These are phyloP conservation scores for Aspergillus cavernicola DNA, from an alignment of 495 filamentous ascomycete genomes.

Conservation along the genomic window DNA sequence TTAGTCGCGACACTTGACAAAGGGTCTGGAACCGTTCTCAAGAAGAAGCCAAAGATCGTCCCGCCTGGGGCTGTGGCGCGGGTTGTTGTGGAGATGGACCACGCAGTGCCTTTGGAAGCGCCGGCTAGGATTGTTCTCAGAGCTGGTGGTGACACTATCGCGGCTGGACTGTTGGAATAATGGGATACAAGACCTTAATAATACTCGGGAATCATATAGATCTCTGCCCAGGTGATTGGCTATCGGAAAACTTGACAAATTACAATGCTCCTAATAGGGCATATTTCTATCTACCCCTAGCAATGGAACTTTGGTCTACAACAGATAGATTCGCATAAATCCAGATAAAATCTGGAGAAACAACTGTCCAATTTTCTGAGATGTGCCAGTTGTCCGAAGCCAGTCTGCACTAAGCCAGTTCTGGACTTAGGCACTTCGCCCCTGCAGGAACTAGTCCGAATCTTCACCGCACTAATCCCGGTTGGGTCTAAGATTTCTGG, in stretches of 20 bases:
- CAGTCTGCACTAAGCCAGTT: constrained; percentile 7
- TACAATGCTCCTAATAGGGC: no score
- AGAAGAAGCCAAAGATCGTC: constrained; percentile 82
- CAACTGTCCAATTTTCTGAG: no score
- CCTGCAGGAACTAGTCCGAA: constrained; percentile 6
- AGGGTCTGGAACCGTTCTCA: constrained; percentile 57
- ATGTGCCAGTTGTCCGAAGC: constrained; percentile 3
- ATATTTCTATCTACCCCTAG: no score
- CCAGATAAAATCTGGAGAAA: no score
- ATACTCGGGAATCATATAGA: not conserved
- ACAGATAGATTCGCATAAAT: no score
- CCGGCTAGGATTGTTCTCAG: constrained; percentile 78
- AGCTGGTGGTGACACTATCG: constrained; percentile 74
- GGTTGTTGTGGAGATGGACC: constrained; percentile 68
- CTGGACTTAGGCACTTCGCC: not conserved
- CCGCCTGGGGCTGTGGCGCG: constrained; percentile 66
- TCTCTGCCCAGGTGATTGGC: no score
- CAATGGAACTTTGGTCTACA: no score
- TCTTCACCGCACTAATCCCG: not conserved
- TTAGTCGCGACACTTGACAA: constrained; percentile 76
- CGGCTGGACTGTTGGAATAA: constrained; percentile 78
- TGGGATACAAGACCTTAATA: no score
- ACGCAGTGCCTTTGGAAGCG: constrained; percentile 72
- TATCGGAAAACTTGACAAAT: no score
- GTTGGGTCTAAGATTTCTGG: constrained; percentile 8